phyloP scores from a whole-genome alignment of 805 yeast species.

The Maudiozyma saulgeensis region DNA sequence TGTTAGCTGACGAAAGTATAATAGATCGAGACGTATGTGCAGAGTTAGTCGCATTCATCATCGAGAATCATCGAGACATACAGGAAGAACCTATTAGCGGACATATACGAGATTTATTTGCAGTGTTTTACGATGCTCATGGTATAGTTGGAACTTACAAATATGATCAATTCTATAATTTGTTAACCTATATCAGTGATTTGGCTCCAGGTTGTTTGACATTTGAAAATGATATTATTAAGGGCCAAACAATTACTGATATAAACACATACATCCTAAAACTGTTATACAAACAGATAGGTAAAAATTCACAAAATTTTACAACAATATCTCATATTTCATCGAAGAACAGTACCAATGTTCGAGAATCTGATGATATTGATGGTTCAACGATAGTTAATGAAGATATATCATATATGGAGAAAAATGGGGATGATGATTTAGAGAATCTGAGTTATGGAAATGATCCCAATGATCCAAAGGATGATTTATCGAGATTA shows the following conservation, averaged over 20 bases:
- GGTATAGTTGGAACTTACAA: not conserved
- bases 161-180: slow-evolving; percentile 9
- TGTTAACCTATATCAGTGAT: slow-evolving; percentile 8
- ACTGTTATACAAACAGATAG: slow-evolving; percentile 25
- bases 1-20: no score
- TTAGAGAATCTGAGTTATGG: no score
- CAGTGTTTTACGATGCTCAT: slow-evolving; percentile 3
- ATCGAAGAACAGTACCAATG: not conserved
- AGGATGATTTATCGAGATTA: not conserved
- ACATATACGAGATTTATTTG: slow-evolving; percentile 14
- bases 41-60: slow-evolving; percentile 9
- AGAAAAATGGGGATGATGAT: no score
- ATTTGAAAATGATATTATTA: not conserved
- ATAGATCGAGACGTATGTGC: not conserved
- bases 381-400: not conserved
- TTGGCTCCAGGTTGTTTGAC: slow-evolving; percentile 12
- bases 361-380: not conserved
- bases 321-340: no score
- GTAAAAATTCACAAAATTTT: no score
- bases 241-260: not conserved
- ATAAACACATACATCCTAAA: slow-evolving; percentile 16
- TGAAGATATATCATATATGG: not conserved
- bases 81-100: slow-evolving; percentile 21
- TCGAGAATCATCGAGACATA: slow-evolving; percentile 17
- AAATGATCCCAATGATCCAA: not conserved